phyloP scores from a whole-genome alignment of 192 early-diverging fungal species.

The Podila epigama region DNA sequence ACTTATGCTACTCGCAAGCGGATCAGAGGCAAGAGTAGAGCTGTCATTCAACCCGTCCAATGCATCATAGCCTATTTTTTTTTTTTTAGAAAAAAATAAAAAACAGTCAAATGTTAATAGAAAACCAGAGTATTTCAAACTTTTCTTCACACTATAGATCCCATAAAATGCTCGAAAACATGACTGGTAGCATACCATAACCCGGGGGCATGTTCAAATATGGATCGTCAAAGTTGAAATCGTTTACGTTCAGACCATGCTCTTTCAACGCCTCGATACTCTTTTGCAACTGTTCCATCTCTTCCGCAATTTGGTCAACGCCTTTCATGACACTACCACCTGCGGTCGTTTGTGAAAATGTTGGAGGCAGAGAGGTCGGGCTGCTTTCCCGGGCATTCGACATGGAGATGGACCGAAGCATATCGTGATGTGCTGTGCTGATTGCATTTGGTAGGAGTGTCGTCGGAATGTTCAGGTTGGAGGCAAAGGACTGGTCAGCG shows the following conservation, averaged over 20 bases:
- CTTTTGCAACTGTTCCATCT: slow-evolving; percentile 39
- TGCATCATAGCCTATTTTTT: slow-evolving; percentile 5
- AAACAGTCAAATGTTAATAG: not conserved
- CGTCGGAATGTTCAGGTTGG: slow-evolving; percentile 24
- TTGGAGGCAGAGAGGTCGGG: slow-evolving; percentile 17
- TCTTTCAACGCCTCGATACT: slow-evolving; percentile 39
- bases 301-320: slow-evolving; percentile 32
- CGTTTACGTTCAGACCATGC: slow-evolving; percentile 30
- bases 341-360: slow-evolving; percentile 32
- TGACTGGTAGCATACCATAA: slow-evolving; percentile 23
- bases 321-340: slow-evolving; percentile 27
- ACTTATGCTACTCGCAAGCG: not conserved
- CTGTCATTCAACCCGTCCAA: slow-evolving; percentile 8
- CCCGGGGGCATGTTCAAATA: slow-evolving; percentile 8
- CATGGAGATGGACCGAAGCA: slow-evolving; percentile 43
- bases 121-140: too few relatives aligned
- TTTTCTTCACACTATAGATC: too few relatives aligned
- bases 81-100: not conserved
- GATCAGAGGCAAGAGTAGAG: slow-evolving; percentile 5
- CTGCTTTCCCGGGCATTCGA: slow-evolving; percentile 20
- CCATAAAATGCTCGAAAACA: not conserved
- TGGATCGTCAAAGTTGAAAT: slow-evolving; percentile 31
- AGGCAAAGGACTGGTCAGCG: slow-evolving; percentile 3
- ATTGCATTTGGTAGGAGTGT: slow-evolving; percentile 24
- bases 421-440: slow-evolving; percentile 31